Evolutionary conservation across 352 stramenopile genomes (phyloP), one percentile per base, ranked within the genome.

Genomic region (Globisporangium takayamanum): DNA sequence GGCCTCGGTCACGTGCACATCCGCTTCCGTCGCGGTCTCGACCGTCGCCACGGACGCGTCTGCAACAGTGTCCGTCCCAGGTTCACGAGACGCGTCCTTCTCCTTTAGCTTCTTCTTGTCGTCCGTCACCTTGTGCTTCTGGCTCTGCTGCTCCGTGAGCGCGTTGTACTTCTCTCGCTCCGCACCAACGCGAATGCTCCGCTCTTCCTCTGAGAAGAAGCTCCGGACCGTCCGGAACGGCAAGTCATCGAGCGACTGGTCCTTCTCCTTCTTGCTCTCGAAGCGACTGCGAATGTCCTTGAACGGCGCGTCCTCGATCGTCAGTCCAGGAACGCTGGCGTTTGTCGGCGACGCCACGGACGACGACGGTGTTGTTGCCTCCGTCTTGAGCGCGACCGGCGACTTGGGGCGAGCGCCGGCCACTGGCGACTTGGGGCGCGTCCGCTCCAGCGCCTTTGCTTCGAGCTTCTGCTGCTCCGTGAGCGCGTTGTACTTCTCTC

Each of bases 141-240:
- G 69, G 48, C 70, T 63, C n/a, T 50, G 65, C 22, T 82, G 66
- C 47, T 82, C 70, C 18, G 77, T 75, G 1, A 80, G n/a, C 18
- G 64, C 62, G 20, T 84, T 74, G n/a, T 78, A 82, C 60, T 84
- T 84, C 16, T 77, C 33, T 20, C 76, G 80, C 50, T 80, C 75
- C 0, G 73, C 70, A 49, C 68, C 69, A 37, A 84, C 75, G 16
- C 60, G 68, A 41, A 84, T 51, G 47, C 68, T 80, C 8, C 75
- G 76, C 60, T 84, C 70, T 39, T 67, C 64, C 42, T 55, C 57
- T 3, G 65, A 76, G 57, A 84, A 84, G 50, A 84, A 84, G 16
- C 59, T 74, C 39, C 73, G 70, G 20, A 84, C 75, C 3, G 75
- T 84, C 5, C 75, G 75, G 59, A 82, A 81, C 2, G 64, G 70